These are phyloP conservation scores for Coemansia aciculifera DNA, from an alignment of 192 early-diverging fungal genomes.

Conservation along the genomic window DNA sequence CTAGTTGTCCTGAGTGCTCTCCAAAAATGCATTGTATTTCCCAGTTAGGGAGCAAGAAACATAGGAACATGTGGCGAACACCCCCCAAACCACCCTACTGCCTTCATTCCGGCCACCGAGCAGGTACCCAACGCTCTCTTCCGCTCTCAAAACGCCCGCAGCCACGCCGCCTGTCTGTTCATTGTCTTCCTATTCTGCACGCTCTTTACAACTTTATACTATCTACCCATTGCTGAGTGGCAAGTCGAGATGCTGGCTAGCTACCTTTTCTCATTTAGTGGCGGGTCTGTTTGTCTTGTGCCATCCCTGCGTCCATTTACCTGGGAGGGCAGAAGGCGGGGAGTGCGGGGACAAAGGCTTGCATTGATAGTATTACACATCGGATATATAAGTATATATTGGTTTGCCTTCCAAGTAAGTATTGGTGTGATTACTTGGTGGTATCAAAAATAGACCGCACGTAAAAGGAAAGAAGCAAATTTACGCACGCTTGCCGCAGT, in stretches of 20 bases:
- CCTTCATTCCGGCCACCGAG: neutral
- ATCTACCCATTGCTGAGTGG: neutral
- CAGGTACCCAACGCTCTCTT: neutral
- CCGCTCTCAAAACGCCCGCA: neutral
- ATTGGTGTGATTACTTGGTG: neutral
- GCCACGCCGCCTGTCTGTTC: neutral
- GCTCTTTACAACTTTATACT: neutral
- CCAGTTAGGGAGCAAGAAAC: neutral
- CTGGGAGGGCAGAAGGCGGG: neutral
- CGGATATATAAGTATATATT: slow-evolving; percentile 3
- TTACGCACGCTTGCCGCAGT: neutral
- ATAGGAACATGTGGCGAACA: neutral
- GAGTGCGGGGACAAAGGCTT: neutral
- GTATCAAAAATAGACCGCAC: neutral
- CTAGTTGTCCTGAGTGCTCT: slow-evolving; percentile 1
- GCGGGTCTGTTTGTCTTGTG: neutral
- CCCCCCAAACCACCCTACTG: neutral
- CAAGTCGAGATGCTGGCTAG: neutral
- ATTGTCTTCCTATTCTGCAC: neutral
- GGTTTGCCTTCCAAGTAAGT: neutral
- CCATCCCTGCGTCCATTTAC: neutral
- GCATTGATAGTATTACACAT: neutral
- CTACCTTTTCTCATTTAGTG: neutral
- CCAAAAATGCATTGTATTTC: neutral
- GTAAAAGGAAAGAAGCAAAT: neutral